These are phyloP conservation scores for Pythium volutum DNA, from an alignment of 352 stramenopile genomes.

Conservation along the genomic window DNA sequence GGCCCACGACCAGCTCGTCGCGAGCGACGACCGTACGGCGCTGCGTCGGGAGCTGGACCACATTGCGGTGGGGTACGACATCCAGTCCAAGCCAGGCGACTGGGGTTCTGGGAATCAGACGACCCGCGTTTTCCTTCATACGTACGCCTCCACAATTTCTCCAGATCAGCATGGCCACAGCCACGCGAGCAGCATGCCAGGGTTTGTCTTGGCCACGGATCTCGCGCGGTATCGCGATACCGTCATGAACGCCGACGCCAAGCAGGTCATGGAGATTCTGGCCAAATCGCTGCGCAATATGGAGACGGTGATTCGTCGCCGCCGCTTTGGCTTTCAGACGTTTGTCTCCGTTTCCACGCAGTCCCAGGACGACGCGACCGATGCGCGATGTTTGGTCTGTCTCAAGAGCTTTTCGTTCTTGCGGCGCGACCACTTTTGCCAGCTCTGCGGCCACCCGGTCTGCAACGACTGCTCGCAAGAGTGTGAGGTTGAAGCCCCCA, in stretches of 20 bases:
- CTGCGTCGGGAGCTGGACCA: constrained; percentile 55
- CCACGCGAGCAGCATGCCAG: no score
- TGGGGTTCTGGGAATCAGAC: constrained; percentile 32
- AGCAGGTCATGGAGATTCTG: constrained; percentile 38
- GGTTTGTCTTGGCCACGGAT: constrained; percentile 28
- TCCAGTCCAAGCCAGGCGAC: constrained; percentile 30
- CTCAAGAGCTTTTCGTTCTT: constrained; percentile 43
- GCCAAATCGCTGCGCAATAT: constrained; percentile 50
- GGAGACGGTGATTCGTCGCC: constrained; percentile 54
- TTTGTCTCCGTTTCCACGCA: constrained; percentile 56
- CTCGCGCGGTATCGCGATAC: constrained; percentile 32
- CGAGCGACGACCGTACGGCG: constrained; percentile 44
- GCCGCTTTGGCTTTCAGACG: constrained; percentile 62
- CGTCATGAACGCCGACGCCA: constrained; percentile 49
- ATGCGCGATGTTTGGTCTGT: constrained; percentile 53
- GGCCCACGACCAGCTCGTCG: constrained; percentile 49
- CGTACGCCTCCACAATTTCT: constrained; percentile 47
- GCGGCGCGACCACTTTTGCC: constrained; percentile 47
- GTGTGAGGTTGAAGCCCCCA: constrained; percentile 47
- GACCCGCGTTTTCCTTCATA: constrained; percentile 50
- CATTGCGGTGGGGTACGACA: constrained; percentile 57
- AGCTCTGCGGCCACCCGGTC: constrained; percentile 53
- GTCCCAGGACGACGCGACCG: constrained; percentile 19
- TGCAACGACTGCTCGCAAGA: constrained; percentile 51
- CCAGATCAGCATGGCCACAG: constrained; percentile 31